Percentiles rank a stretch among this genome's conserved stretches.
phyloP scores from a whole-genome alignment of 805 yeast genomes.

The Cyberlindnera amylophila region DNA sequence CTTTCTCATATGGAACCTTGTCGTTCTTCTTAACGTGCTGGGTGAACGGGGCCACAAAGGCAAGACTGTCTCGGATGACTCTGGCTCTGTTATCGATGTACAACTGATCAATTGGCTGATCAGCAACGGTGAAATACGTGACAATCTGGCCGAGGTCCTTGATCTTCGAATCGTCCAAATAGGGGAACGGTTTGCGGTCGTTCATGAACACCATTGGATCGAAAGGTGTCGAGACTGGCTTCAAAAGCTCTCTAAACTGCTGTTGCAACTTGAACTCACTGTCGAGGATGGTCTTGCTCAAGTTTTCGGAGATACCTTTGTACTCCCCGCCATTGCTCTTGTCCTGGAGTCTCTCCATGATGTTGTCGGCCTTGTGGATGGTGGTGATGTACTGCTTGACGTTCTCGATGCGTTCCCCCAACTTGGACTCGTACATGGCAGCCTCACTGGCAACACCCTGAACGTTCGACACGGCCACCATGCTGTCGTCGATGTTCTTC shows the following conservation, averaged over 20 bases:
- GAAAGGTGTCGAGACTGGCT: slow-evolving; percentile 37
- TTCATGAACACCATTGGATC: slow-evolving; percentile 41
- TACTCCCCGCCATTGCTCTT: slow-evolving; percentile 45
- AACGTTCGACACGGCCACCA: slow-evolving; percentile 42
- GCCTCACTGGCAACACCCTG: slow-evolving; percentile 48
- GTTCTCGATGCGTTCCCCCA: slow-evolving; percentile 31
- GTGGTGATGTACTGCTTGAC: slow-evolving; percentile 36
- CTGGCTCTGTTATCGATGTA: slow-evolving; percentile 40
- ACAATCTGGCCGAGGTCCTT: slow-evolving; percentile 40
- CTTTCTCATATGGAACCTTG: slow-evolving; percentile 55
- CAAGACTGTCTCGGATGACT: slow-evolving; percentile 41
- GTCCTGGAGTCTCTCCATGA: slow-evolving; percentile 34
- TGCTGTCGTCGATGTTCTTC: slow-evolving; percentile 43
- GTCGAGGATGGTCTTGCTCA: slow-evolving; percentile 50
- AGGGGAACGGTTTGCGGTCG: slow-evolving; percentile 40
- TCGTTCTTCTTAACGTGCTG: slow-evolving; percentile 34
- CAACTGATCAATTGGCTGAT: slow-evolving; percentile 30
- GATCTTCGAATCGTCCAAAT: slow-evolving; percentile 33
- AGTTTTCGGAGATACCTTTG: slow-evolving; percentile 61
- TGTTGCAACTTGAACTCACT: slow-evolving; percentile 53
- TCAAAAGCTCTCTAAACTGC: slow-evolving; percentile 45
- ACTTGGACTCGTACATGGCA: slow-evolving; percentile 35
- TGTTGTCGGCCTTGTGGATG: slow-evolving; percentile 41
- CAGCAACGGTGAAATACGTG: slow-evolving; percentile 39
- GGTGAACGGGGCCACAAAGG: slow-evolving; percentile 43